Evolutionary conservation across 176 grass and related monocot genomes (phyloP).

Genomic region (Miscanthus lutarioriparius): DNA sequence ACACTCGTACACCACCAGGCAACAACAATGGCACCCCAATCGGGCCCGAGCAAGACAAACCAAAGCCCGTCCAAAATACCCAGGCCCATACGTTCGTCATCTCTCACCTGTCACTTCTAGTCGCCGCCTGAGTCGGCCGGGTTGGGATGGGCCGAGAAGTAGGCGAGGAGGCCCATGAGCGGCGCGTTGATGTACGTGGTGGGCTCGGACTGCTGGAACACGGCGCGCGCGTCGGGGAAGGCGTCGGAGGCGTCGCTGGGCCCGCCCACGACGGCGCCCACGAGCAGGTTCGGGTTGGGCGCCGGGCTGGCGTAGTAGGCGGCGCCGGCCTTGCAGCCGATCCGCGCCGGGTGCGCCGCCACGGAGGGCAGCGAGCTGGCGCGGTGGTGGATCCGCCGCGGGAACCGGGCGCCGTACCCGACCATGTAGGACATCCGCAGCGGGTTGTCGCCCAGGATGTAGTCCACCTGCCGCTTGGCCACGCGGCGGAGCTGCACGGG

Average conservation of each 20-base stretch:
- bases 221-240: constrained; percentile 66
- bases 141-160: constrained; percentile 74
- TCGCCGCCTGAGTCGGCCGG: constrained; percentile 30
- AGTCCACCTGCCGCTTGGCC: constrained; percentile 92
- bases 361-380: constrained; percentile 86
- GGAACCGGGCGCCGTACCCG: constrained; percentile 67
- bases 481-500: constrained; percentile 67
- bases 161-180: constrained; percentile 71
- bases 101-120: constrained; percentile 27
- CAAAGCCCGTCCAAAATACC: too few relatives aligned
- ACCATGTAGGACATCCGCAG: constrained; percentile 98
- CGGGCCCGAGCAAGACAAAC: background rate
- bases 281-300: constrained; percentile 76
- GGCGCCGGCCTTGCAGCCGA: constrained; percentile 76
- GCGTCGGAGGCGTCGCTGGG: constrained; percentile 54
- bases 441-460: constrained; percentile 91
- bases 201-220: constrained; percentile 87
- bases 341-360: constrained; percentile 48
- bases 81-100: constrained; percentile 24
- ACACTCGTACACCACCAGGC: background rate
- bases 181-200: constrained; percentile 94
- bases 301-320: constrained; percentile 56
- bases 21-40: background rate
- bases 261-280: constrained; percentile 78
- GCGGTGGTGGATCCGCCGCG: constrained; percentile 81